Conservation (phyloP, 352 stramenopile genomes). For the Phytophthora ramorum region DNA sequence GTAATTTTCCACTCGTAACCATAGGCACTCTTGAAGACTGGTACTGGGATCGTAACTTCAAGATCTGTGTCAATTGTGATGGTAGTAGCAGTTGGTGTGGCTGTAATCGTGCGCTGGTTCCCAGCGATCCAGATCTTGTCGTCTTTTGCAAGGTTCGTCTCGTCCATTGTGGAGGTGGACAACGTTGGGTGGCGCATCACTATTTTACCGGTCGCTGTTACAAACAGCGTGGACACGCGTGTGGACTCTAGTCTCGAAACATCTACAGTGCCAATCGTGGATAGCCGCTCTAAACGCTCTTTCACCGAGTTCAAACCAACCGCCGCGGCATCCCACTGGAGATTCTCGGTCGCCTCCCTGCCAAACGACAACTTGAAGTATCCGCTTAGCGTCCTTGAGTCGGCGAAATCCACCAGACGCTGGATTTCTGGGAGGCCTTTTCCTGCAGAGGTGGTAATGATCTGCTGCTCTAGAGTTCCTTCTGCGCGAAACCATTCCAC, state of each 20-base stretch:
- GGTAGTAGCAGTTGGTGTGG: conserved; percentile 5
- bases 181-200: conserved; percentile 35
- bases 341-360: conserved; percentile 70
- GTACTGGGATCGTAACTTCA: conserved; percentile 41
- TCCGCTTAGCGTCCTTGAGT: conserved; percentile 60
- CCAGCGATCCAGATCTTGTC: conserved; percentile 71
- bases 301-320: conserved; percentile 73
- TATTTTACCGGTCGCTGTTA: conserved; percentile 37
- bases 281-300: conserved; percentile 66
- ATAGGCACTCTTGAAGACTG: conserved; percentile 72
- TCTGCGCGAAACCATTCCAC: conserved; percentile 79
- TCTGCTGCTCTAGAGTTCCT: conserved; percentile 68
- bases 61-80: conserved; percentile 32
- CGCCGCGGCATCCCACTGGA: conserved; percentile 68
- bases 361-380: conserved; percentile 75
- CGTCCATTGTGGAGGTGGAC: conserved; percentile 33
- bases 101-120: conserved; percentile 40
- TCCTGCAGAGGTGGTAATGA: conserved; percentile 75
- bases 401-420: conserved; percentile 58
- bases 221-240: too few relatives aligned
- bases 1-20: conserved; percentile 84
- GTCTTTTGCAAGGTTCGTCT: conserved; percentile 23
- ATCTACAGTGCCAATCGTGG: conserved; percentile 68
- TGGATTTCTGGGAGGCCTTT: conserved; percentile 78
- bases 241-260: too few relatives aligned